These are phyloP conservation scores for Evansstolkia leycettana DNA, from an alignment of 495 filamentous ascomycete species.

Conservation along the genomic window DNA sequence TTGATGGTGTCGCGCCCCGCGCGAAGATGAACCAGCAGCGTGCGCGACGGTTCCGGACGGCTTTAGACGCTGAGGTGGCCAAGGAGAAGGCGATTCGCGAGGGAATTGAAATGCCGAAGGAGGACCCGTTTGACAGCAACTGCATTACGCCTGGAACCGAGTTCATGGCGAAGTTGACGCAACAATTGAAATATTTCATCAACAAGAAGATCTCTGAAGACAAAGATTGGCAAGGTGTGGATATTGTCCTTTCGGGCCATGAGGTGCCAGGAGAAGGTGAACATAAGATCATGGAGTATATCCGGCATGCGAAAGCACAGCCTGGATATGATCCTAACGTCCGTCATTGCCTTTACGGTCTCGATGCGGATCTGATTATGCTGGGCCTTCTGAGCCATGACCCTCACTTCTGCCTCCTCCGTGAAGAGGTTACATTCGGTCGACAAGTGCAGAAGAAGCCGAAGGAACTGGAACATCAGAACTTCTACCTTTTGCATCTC, in stretches of 20 bases:
- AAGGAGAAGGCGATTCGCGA: slow-evolving; percentile 81
- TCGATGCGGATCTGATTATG: slow-evolving; percentile 99
- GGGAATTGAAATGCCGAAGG: slow-evolving; percentile 85
- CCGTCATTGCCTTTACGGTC: slow-evolving; percentile 91
- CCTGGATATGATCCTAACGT: slow-evolving; percentile 89
- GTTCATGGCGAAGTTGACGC: slow-evolving; percentile 93
- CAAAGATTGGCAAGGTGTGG: slow-evolving; percentile 89
- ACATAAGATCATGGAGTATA: slow-evolving; percentile 99
- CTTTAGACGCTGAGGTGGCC: slow-evolving; percentile 77
- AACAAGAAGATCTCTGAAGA: slow-evolving; percentile 98
- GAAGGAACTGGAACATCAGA: slow-evolving; percentile 96
- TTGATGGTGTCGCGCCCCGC: slow-evolving; percentile 93
- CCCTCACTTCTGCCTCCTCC: slow-evolving; percentile 92
- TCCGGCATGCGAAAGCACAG: slow-evolving; percentile 90
- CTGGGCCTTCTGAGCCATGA: slow-evolving; percentile 92
- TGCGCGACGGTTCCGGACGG: slow-evolving; percentile 87
- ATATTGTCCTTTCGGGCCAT: slow-evolving; percentile 93
- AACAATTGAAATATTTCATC: slow-evolving; percentile 95
- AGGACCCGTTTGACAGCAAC: slow-evolving; percentile 96
- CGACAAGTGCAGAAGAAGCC: slow-evolving; percentile 72
- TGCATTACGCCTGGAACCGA: slow-evolving; percentile 97
- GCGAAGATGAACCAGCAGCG: slow-evolving; percentile 99
- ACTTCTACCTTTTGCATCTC: slow-evolving; percentile 95
- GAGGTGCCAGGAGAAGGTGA: slow-evolving; percentile 99
- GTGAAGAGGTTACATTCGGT: slow-evolving; percentile 97